A percentile compares a stretch with the other conserved stretches of the same genome.
phyloP scores from a whole-genome alignment of 1,139 yeast species.

The Yamadazyma mexicana region DNA sequence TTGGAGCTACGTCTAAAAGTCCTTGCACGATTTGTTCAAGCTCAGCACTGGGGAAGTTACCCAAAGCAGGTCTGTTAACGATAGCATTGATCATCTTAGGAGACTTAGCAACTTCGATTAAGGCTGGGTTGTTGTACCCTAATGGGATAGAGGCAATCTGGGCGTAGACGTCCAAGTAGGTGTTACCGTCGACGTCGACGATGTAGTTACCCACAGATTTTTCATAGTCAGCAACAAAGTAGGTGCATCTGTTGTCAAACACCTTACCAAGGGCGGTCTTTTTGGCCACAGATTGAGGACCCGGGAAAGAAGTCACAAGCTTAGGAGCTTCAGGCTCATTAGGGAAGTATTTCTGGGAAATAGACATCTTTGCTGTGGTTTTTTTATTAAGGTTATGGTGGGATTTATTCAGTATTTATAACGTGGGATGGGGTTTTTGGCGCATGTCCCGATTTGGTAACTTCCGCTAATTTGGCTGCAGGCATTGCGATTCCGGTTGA shows the following conservation, averaged over 20 bases:
- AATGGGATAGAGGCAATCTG: slow-evolving; percentile 75
- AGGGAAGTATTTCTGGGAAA: slow-evolving; percentile 59
- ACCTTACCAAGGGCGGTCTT: slow-evolving; percentile 52
- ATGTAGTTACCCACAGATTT: slow-evolving; percentile 71
- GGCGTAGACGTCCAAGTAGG: slow-evolving; percentile 62
- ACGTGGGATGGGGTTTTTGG: background rate
- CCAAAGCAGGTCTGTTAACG: slow-evolving; percentile 73
- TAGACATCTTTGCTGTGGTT: slow-evolving; percentile 26
- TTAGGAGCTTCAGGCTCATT: slow-evolving; percentile 64
- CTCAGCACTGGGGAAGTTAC: slow-evolving; percentile 70
- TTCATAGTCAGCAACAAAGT: slow-evolving; percentile 65
- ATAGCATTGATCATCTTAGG: slow-evolving; percentile 67
- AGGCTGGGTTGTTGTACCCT: slow-evolving; percentile 75
- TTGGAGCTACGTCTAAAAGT: slow-evolving; percentile 66
- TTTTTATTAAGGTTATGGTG: slow-evolving; percentile 4
- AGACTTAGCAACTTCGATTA: slow-evolving; percentile 59
- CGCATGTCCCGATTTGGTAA: background rate
- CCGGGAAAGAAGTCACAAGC: slow-evolving; percentile 58
- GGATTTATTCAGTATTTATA: background rate
- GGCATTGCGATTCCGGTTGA: background rate
- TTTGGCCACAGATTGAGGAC: slow-evolving; percentile 54
- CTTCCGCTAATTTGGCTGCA: background rate
- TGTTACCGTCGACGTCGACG: slow-evolving; percentile 70
- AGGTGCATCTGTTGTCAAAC: slow-evolving; percentile 69
- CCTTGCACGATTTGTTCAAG: slow-evolving; percentile 56